Evolutionary conservation across 2,329 filamentous ascomycete species (phyloP).

Genomic region (Botryotinia globosa): DNA sequence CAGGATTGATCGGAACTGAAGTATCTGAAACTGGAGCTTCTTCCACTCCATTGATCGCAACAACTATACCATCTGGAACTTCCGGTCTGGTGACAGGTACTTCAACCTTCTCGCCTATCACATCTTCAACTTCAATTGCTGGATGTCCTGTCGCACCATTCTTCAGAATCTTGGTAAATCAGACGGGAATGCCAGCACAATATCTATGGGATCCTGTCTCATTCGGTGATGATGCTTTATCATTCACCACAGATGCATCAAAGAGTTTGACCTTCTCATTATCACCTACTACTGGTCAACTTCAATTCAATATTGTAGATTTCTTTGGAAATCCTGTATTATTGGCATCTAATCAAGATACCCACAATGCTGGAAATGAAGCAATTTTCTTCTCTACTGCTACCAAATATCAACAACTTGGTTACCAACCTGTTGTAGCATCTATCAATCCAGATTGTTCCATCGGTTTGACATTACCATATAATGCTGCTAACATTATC

Average conservation of each 20-base stretch:
- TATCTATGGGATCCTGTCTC: conserved; percentile 26
- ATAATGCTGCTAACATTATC: conserved; percentile 21
- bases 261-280: conserved; percentile 25
- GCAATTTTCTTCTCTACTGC: conserved; percentile 25
- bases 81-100: background rate
- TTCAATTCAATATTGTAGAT: conserved; percentile 23
- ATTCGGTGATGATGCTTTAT: conserved; percentile 23
- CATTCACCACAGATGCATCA: conserved; percentile 18
- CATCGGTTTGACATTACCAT: conserved; percentile 23
- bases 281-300: conserved; percentile 19
- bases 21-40: background rate
- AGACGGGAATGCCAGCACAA: conserved; percentile 14
- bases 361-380: conserved; percentile 25
- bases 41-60: conserved; percentile 1
- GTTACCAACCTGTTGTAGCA: conserved; percentile 23
- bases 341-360: conserved; percentile 25
- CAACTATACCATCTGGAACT: conserved; percentile 10
- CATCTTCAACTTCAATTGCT: conserved; percentile 8
- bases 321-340: conserved; percentile 21
- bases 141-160: conserved; percentile 23
- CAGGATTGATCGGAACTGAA: background rate
- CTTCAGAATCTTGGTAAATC: conserved; percentile 25
- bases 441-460: conserved; percentile 23
- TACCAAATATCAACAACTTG: conserved; percentile 8
- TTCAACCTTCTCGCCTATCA: conserved; percentile 11